These are phyloP conservation scores for Hypoxylon sp. DNA, from an alignment of 2,329 filamentous ascomycete genomes.

Conservation along the genomic window DNA sequence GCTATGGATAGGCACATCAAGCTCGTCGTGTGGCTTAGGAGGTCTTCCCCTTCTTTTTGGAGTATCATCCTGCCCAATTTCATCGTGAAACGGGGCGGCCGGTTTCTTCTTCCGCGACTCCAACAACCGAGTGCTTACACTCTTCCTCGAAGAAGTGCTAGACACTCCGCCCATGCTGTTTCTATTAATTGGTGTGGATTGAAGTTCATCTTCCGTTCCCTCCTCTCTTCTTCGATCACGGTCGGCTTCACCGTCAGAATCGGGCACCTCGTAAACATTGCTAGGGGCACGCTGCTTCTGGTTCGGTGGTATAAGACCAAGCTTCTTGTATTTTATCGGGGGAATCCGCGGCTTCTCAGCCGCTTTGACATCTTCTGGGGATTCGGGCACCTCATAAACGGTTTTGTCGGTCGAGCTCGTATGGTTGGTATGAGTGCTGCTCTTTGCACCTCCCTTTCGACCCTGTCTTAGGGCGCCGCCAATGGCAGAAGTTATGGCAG, in stretches of 20 bases:
- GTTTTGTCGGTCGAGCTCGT: slow-evolving; percentile 29
- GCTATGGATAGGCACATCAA: slow-evolving; percentile 16
- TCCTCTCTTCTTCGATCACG: slow-evolving; percentile 11
- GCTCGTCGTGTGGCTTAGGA: slow-evolving; percentile 31
- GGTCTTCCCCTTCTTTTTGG: slow-evolving; percentile 48
- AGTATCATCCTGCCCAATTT: slow-evolving; percentile 7
- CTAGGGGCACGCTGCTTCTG: slow-evolving; percentile 31
- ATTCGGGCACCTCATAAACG: slow-evolving; percentile 46
- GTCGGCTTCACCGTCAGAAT: slow-evolving; percentile 50
- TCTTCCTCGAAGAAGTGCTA: slow-evolving; percentile 35
- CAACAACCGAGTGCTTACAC: slow-evolving; percentile 35
- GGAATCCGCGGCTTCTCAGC: slow-evolving; percentile 22
- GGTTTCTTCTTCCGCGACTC: slow-evolving; percentile 41
- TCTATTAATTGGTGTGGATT: slow-evolving; percentile 37
- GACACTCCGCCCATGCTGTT: slow-evolving; percentile 27
- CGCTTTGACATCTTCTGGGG: slow-evolving; percentile 40
- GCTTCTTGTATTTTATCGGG: slow-evolving; percentile 48
- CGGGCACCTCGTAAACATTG: slow-evolving; percentile 51
- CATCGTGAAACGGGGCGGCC: slow-evolving; percentile 9
- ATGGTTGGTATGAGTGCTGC: slow-evolving; percentile 16
- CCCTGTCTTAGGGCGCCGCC: slow-evolving; percentile 33
- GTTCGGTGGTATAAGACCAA: slow-evolving; percentile 39
- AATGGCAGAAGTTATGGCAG: slow-evolving; percentile 49
- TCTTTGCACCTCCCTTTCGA: slow-evolving; percentile 30
- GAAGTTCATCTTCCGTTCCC: slow-evolving; percentile 29